Conservation (phyloP, 768 basidiomycete species). For the Lanmaoa pseudosensibilis region DNA sequence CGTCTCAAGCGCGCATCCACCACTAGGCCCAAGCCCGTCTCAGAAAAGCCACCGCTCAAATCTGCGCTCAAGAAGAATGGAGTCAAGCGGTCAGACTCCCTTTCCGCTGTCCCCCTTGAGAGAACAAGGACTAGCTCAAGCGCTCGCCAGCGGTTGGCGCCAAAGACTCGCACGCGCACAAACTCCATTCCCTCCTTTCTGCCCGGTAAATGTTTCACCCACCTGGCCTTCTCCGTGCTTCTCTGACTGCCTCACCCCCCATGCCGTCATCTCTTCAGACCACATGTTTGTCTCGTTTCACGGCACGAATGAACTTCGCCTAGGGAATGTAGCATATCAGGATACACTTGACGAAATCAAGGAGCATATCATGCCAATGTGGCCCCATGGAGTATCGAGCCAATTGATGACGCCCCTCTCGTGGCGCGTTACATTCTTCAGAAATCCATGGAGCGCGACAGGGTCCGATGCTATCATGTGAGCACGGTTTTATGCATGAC, state of each 20-base stretch:
- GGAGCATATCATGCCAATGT: constrained; percentile 56
- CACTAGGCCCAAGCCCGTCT: constrained; percentile 21
- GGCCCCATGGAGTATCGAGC: constrained; percentile 61
- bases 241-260: constrained; percentile 23
- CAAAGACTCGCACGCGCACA: constrained; percentile 36
- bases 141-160: constrained; percentile 30
- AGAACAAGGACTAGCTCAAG: constrained; percentile 47
- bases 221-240: constrained; percentile 8
- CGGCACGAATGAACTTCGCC: constrained; percentile 60
- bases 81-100: constrained; percentile 25
- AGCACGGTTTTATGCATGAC: constrained; percentile 16
- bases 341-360: constrained; percentile 59
- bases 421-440: constrained; percentile 66
- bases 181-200: constrained; percentile 37
- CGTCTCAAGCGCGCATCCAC: constrained; percentile 38
- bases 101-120: constrained; percentile 29
- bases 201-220: constrained; percentile 25
- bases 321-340: constrained; percentile 48
- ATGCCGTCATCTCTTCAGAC: constrained; percentile 41
- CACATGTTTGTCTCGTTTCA: constrained; percentile 74
- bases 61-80: constrained; percentile 57
- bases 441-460: constrained; percentile 65
- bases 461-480: constrained; percentile 57
- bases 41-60: constrained; percentile 44
- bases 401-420: constrained; percentile 38